Evolutionary conservation across 352 stramenopile genomes (phyloP).

Genomic region (Pythium diclinum): DNA sequence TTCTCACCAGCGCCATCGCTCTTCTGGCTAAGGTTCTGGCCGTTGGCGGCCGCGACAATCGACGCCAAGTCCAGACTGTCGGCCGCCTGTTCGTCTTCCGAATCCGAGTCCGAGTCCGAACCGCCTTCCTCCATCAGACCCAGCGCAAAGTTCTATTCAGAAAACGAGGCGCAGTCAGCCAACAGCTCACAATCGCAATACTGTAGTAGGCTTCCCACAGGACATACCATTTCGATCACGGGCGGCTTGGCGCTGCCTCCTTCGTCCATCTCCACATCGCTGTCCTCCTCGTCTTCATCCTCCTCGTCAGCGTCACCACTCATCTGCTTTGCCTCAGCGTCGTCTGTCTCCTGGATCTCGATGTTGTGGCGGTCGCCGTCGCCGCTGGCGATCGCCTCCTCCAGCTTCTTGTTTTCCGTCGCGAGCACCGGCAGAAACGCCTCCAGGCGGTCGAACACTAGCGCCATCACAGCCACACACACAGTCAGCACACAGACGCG

Average conservation of each 20-base stretch:
- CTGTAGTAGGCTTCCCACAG: background rate
- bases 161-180: background rate
- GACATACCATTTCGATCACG: conserved; percentile 78
- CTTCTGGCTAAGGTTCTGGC: background rate
- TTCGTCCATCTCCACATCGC: conserved; percentile 10
- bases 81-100: conserved; percentile 28
- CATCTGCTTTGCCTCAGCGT: conserved; percentile 6
- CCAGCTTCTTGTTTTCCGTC: conserved; percentile 73
- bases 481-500: background rate
- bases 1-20: background rate
- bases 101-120: conserved; percentile 29
- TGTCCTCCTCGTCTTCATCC: conserved; percentile 19
- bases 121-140: conserved; percentile 55
- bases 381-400: conserved; percentile 51
- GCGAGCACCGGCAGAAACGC: conserved; percentile 73
- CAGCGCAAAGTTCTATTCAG: conserved; percentile 66
- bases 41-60: conserved; percentile 12
- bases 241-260: conserved; percentile 29
- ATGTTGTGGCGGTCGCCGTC: conserved; percentile 72
- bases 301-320: conserved; percentile 28
- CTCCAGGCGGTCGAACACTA: conserved; percentile 74
- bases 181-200: background rate
- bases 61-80: conserved; percentile 31
- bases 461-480: background rate
- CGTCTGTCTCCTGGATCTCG: conserved; percentile 38